A percentile compares a stretch with the other conserved stretches of the same genome.
Evolutionary conservation across 257 asterid genomes (phyloP).

Genomic region (Gentiana macrophylla): DNA sequence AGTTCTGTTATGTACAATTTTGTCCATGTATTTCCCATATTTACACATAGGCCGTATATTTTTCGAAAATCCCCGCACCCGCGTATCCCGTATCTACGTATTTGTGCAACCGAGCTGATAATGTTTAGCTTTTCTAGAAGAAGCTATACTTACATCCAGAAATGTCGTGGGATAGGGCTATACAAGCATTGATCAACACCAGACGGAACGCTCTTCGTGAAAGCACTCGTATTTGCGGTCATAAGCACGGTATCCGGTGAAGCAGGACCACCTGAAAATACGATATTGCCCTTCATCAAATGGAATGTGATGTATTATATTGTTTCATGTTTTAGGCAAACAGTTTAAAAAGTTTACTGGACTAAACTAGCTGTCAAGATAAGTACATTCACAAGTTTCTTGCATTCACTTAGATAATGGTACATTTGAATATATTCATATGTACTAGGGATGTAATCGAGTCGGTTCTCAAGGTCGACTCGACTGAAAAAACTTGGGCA

Average conservation of each 20-base stretch:
- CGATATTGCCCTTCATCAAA: conserved; percentile 5
- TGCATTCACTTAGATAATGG: no score
- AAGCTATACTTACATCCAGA: conserved; percentile 52
- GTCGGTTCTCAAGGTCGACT: no score
- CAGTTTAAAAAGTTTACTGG: no score
- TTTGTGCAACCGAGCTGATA: neutral
- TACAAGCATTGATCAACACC: conserved; percentile 5
- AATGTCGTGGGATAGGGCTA: conserved; percentile 32
- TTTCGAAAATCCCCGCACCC: neutral
- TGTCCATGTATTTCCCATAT: neutral
- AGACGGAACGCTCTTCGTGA: conserved; percentile 10
- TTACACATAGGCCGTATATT: neutral
- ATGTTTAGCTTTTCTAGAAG: neutral
- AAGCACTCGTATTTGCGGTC: conserved; percentile 16
- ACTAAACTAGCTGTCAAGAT: no score
- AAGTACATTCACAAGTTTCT: no score
- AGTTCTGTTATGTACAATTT: no score
- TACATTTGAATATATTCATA: no score
- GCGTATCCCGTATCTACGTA: neutral
- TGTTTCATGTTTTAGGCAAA: no score
- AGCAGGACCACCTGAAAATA: conserved; percentile 25
- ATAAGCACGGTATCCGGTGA: conserved; percentile 10
- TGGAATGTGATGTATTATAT: no score
- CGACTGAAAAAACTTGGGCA: no score
- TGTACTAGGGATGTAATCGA: no score